Percentiles rank a stretch among this genome's conserved stretches.
These are phyloP conservation scores for Colletotrichum orbiculare DNA, from an alignment of 2,329 filamentous ascomycete genomes.

Conservation along the genomic window DNA sequence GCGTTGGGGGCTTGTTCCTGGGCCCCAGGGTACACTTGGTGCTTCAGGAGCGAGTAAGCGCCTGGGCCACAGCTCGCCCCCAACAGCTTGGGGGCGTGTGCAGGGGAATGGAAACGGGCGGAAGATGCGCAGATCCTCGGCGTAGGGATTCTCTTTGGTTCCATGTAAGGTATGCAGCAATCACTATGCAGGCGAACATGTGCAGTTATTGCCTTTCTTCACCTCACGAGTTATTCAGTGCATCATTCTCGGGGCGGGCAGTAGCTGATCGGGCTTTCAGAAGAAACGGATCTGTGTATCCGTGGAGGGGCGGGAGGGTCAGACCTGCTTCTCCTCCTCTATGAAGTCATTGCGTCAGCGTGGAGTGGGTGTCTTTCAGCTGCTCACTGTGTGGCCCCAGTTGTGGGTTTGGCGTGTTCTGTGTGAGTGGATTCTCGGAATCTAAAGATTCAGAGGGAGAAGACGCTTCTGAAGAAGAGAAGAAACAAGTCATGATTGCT, in stretches of 20 bases:
- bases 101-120: not conserved
- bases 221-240: not conserved
- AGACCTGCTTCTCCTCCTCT: not conserved
- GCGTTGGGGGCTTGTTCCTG: not conserved
- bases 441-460: too few species aligned
- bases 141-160: not conserved
- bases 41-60: conserved; percentile 2
- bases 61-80: conserved; percentile 17
- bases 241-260: not conserved
- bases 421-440: too few species aligned
- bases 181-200: too few species aligned
- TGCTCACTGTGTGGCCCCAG: too few species aligned
- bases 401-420: too few species aligned
- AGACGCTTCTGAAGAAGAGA: too few species aligned
- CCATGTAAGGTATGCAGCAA: not conserved
- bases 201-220: not conserved
- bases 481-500: too few species aligned
- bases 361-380: not conserved
- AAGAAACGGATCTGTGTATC: too few species aligned
- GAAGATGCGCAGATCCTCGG: not conserved
- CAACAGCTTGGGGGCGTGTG: conserved; percentile 1
- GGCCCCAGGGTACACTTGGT: conserved; percentile 8
- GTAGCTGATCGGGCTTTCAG: too few species aligned
- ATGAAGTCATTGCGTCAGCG: not conserved
- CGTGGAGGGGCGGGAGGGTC: too few species aligned